Evolutionary conservation across 495 filamentous ascomycete genomes (phyloP).

Genomic region (Copromyces sp.): DNA sequence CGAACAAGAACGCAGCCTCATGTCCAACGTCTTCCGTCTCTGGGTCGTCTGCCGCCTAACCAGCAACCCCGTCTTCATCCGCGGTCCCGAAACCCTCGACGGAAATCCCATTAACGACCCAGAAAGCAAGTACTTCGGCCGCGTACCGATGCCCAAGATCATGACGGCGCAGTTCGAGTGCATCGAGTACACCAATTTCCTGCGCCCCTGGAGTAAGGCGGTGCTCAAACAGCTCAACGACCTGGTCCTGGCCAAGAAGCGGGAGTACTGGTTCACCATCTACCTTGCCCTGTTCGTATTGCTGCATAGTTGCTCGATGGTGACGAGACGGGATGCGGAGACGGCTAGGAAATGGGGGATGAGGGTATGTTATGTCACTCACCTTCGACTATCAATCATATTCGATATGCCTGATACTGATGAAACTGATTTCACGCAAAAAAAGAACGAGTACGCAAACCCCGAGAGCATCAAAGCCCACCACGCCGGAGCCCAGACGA

Average conservation of each 20-base stretch:
- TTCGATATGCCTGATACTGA: too few species aligned
- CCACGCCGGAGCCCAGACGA: constrained; percentile 30
- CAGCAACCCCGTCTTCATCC: constrained; percentile 18
- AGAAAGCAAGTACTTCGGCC: constrained; percentile 7
- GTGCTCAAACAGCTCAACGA: constrained; percentile 21
- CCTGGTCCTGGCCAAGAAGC: constrained; percentile 17
- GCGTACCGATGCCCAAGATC: constrained; percentile 15
- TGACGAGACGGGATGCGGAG: constrained; percentile 14
- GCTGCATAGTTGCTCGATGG: constrained; percentile 21
- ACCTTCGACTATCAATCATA: background rate
- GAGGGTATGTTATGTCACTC: constrained; percentile 7
- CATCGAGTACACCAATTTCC: constrained; percentile 18
- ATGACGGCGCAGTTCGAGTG: constrained; percentile 22
- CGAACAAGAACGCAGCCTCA: constrained; percentile 9
- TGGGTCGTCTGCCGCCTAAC: constrained; percentile 19
- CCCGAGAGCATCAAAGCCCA: constrained; percentile 14
- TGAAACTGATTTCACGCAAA: background rate
- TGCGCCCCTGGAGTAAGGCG: constrained; percentile 17
- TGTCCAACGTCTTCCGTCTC: constrained; percentile 17
- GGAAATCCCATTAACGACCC: constrained; percentile 4
- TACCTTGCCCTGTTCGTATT: constrained; percentile 19
- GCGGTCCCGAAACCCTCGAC: constrained; percentile 14
- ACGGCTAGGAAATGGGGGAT: constrained; percentile 14
- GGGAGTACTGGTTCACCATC: constrained; percentile 22
- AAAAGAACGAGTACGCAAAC: constrained; percentile 12